Evolutionary conservation across 768 basidiomycete genomes (phyloP), one percentile per base, ranked within the genome.

Genomic region (Tylopilus felleus): DNA sequence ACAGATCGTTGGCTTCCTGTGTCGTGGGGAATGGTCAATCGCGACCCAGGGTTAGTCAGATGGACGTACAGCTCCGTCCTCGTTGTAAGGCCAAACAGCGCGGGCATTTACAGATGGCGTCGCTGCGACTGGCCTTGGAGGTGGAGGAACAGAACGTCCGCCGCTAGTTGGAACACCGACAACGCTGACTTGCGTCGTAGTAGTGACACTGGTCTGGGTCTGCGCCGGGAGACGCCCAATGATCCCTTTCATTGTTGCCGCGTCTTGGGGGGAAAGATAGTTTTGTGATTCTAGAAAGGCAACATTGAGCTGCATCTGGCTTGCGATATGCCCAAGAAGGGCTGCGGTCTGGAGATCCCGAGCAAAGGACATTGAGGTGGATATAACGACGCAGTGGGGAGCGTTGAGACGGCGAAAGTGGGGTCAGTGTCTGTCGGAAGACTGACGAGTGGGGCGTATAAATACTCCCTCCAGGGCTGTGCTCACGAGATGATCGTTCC

Each of bases 1-100:
- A 80, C 8, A 96, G 76, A 65, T 96, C 93, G n/a, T 86, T 82
- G 13, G 79, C 74, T 60, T 91, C 88, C 88, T 93, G 64, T 12
- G 40, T n/a, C 14, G 27, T 41, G 27, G 36, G n/a, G 46, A 39
- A 31, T 22, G 21, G 45, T 67, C 47, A 63, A 9, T 29, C 12
- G 6, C 17, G n/a, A 27, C 14, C 33, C 10, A 31, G 36, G 5
- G 54, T 29, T 45, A 40, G 44, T 45, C 27, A 28, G 39, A 41
- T 31, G 12, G 39, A 62, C 76, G 41, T 49, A 85, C 81, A 56
- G 67, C 58, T 47, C 81, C 81, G 48, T 80, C 70, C 60, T 83
- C 83, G 51, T 85, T 84, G 68, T 90, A 90, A 1, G 73, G 69
- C 88, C 87, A 89, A 0, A 84, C 50, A 1, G 85, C 87, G 40